Conservation (phyloP, 2,329 filamentous ascomycete genomes). For the Fonsecaea multimorphosa region DNA sequence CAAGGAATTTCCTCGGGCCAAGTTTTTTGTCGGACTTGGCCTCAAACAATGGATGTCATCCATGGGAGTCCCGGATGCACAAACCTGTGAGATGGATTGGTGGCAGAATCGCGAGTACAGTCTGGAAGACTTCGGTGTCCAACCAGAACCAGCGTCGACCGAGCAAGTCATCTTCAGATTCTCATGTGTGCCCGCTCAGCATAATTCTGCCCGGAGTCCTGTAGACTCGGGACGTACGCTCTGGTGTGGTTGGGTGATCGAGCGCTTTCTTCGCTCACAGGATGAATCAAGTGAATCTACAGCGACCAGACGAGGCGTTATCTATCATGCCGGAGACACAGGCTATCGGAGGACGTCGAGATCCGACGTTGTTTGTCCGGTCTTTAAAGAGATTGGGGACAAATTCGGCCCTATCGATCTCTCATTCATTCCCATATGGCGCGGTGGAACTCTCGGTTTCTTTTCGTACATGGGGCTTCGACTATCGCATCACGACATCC, state of each 20-base stretch:
- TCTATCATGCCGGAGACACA: conserved; percentile 57
- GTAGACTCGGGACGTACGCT: conserved; percentile 51
- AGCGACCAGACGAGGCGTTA: conserved; percentile 11
- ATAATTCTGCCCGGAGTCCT: conserved; percentile 52
- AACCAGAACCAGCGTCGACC: conserved; percentile 28
- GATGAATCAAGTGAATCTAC: conserved; percentile 26
- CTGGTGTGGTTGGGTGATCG: conserved; percentile 53
- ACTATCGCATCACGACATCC: conserved; percentile 50
- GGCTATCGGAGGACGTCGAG: conserved; percentile 51
- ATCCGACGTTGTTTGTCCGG: conserved; percentile 52
- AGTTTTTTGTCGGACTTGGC: conserved; percentile 53
- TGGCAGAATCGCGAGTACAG: conserved; percentile 46
- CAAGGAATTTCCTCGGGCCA: conserved; percentile 46
- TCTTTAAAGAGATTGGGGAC: conserved; percentile 55
- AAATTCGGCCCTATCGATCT: conserved; percentile 57
- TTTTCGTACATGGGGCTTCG: conserved; percentile 30
- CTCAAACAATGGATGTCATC: conserved; percentile 33
- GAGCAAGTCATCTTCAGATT: conserved; percentile 21
- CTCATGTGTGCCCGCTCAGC: conserved; percentile 45
- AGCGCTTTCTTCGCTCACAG: conserved; percentile 45
- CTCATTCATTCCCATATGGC: conserved; percentile 56
- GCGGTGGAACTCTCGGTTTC: conserved; percentile 44
- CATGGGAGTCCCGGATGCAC: conserved; percentile 45
- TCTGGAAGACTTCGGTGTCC: conserved; percentile 34
- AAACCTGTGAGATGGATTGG: conserved; percentile 58